phyloP scores from a whole-genome alignment of 495 filamentous ascomycete species.

The Penicillium atrosanguineum region DNA sequence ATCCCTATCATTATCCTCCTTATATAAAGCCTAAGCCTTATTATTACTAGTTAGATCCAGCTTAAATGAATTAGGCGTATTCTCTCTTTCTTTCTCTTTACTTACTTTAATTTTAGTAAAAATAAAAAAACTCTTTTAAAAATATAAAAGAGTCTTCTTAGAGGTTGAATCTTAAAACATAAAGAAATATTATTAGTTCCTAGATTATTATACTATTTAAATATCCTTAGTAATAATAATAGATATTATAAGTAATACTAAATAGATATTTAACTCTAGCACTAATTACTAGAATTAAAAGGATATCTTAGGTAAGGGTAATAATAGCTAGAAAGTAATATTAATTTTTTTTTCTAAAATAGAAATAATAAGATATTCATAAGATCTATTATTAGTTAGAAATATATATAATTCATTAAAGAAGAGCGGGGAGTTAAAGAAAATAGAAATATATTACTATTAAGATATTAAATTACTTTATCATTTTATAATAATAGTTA shows the following conservation, averaged over 20 bases:
- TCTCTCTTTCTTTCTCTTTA: background rate
- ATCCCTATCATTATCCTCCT: too few relatives aligned
- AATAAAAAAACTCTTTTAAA: too few relatives aligned
- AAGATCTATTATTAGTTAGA: background rate
- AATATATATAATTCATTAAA: background rate
- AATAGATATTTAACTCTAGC: constrained; percentile 1
- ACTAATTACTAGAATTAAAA: background rate
- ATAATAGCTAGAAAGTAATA: background rate
- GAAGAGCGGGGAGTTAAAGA: background rate
- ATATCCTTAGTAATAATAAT: background rate
- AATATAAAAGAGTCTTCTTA: too few relatives aligned
- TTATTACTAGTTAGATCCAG: too few relatives aligned
- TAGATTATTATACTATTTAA: background rate
- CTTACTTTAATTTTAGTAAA: background rate
- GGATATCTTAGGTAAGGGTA: background rate
- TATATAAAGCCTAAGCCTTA: too few relatives aligned
- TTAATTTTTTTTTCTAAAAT: background rate
- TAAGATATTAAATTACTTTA: background rate
- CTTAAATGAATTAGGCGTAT: background rate
- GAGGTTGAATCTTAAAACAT: background rate
- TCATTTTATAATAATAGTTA: background rate
- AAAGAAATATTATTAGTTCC: background rate
- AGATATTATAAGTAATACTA: constrained; percentile 1
- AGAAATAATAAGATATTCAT: background rate
- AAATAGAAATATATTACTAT: background rate